Base-by-base conservation (phyloP, 352 stramenopile genomes). In the Globisporangium spinosum region DNA sequence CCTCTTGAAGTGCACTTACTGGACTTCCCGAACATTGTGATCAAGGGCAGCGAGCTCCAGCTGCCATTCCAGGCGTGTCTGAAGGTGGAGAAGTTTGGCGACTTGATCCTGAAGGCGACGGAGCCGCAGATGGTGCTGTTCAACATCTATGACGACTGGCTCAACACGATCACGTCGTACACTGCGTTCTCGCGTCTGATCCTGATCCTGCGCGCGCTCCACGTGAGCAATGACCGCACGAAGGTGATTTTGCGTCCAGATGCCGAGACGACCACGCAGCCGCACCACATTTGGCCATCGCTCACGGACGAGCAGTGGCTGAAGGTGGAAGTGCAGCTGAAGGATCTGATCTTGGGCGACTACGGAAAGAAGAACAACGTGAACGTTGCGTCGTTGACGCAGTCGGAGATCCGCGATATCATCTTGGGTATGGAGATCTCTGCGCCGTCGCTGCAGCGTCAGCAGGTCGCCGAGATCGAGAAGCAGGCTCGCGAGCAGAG, bases 281-380 rank as follows among this genome's bases (percentile, higher is more conserved):
- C 97, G 20, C 97, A 99, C 76, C 98, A 99, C 80, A 95, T 99
- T 58, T 99, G 98, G 98, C 98, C 98, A 20, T 98, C 91, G 47
- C 82, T 99, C 22, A 98, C 95, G 3, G 98, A 99, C 79, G 97
- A 99, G 69, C 95, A 99, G 77, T 99, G 98, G 98, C 96, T 99
- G 60, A 99, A 99, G 84, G 92, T 99, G 5, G 98, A 99, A 88
- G 97, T 99, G 68, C 89, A 97, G 54, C 75, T 99, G 6, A 99
- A 99, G 82, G 98, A 99, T 71, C 76, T 99, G 38, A 99, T 99
- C 66, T 79, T 99, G 57, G 97, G 91, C 25, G 98, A 99, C 77
- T 99, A 99, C 72, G 98, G 97, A 65, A 99, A 99, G 82, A 99
- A 99, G 77, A 99, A 99, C 82, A 99, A 99, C 75, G 98, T 99